Base-by-base conservation (phyloP, 2,329 filamentous ascomycete species). In the Leptographium galeiforme region DNA sequence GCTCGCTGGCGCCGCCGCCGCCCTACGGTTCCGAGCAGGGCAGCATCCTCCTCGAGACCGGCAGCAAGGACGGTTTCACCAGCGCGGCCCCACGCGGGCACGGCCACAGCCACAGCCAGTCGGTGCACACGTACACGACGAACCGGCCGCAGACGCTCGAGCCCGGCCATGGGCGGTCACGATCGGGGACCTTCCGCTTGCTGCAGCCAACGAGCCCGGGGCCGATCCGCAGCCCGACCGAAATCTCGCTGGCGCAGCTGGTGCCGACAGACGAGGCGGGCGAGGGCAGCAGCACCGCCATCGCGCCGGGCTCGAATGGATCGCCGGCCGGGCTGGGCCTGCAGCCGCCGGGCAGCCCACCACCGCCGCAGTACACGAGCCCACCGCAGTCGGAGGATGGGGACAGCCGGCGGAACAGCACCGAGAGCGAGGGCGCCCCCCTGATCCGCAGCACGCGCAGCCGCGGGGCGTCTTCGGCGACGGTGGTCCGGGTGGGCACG, bases 1-100 rank as follows among this genome's bases (percentile, higher is more conserved):
- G 93, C 55, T 95, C 89, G 63, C 76, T 98, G 56, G 93, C 93
- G 33, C 93, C 93, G 16, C 93, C 93, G 45, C 93, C 93, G 50
- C 93, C 93, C 1, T 98, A 98, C 65, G 93, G 93, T 48, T 95
- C 89, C 57, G 93, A 97, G 70, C 89, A 95, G 69, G 93, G 93
- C 62, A 96, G 90, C 64, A 96, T 98, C 61, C 74, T 98, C 33
- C 78, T 98, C 13, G 93, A 96, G 66, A 84, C 88, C 7, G 93
- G 93, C 13, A 78, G 73, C 58, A 84, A 84, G 63, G 78, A 80
- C 56, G 76, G 74, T 16, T 75, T 74, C 60, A 68, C 70, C 3
- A 59, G 51, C 46, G 63, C 67, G 18, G 63, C 72, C 55, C 64
- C 68, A 49, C 63, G 74, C 36, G 69, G 65, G 32, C 70, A 68